phyloP scores from a whole-genome alignment of 1,139 yeast species.

The Candida frijolesensis region DNA sequence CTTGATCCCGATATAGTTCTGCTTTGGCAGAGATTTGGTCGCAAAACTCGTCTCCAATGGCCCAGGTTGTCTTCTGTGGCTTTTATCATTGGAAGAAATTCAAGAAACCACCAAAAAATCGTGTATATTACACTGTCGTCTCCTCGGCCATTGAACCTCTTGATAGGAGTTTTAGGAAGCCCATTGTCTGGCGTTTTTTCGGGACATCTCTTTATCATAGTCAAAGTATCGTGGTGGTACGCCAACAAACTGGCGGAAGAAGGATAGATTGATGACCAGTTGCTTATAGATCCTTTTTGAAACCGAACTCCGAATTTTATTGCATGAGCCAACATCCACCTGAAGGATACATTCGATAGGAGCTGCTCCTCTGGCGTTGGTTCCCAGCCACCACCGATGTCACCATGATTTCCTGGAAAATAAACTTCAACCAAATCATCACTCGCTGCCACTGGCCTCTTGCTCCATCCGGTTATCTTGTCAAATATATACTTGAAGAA shows the following conservation, averaged over 20 bases:
- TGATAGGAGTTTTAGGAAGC: conserved; percentile 16
- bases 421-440: conserved; percentile 46
- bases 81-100: conserved; percentile 56
- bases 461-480: conserved; percentile 6
- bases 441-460: not conserved
- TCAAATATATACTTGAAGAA: conserved; percentile 10
- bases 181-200: not conserved
- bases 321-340: conserved; percentile 63
- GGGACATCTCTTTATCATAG: conserved; percentile 13
- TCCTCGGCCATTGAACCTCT: conserved; percentile 37
- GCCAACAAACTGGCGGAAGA: conserved; percentile 43
- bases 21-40: conserved; percentile 56
- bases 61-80: conserved; percentile 48
- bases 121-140: conserved; percentile 21
- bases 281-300: conserved; percentile 37
- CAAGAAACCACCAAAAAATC: conserved; percentile 63
- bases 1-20: conserved; percentile 52
- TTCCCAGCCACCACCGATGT: conserved; percentile 66
- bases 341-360: conserved; percentile 45
- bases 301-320: conserved; percentile 50
- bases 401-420: conserved; percentile 71
- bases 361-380: conserved; percentile 32
- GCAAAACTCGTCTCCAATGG: conserved; percentile 47
- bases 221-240: conserved; percentile 50
- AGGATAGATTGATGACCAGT: conserved; percentile 40